Base-by-base conservation (phyloP, 768 basidiomycete genomes). In the Psilocybe tampanensis region DNA sequence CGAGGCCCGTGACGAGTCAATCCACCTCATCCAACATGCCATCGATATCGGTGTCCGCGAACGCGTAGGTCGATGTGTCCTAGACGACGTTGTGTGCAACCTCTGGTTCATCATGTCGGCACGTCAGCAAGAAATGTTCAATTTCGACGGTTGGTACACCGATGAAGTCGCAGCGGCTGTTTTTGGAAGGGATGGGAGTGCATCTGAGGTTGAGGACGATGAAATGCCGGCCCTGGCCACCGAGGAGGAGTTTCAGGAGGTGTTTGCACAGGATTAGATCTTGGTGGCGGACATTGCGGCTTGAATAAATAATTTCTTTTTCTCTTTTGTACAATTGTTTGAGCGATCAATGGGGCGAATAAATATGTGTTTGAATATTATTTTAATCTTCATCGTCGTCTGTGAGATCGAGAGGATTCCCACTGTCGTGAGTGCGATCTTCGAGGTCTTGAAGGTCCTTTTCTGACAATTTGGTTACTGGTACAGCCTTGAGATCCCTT, bases 401-500 rank as follows among this genome's bases (percentile, higher is more conserved):
- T 44, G 0, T 9, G 9, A 52, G 8, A 24, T 60, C 60, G 13
- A 44, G 48, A 13, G 47, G 13, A 21, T 57, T 61, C n/a, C 41
- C 44, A n/a, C 52, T 51, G 2, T 54, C 60, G 21, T 58, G 52
- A 26, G 60, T 55, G 8, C 34, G 19, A 5, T 54, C 53, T 54
- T 54, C 53, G 1, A 57, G 19, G 8, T 54, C 43, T 12, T 48
- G 34, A 2, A 58, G 24, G 1, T 52, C 48, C 8, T 59, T 52
- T 12, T 55, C 59, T 1, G 26, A 33, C 8, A 63, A 29, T 22
- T 24, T 52, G 0, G 62, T 63, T 1, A 63, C 62, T 12, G 58
- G 59, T 0, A 63, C 50, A 7, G 58, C 15, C 9, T 34, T 42
- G 6, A 60, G 17, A 7, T 57, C 48, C 2, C 66, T 33, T 13